Conservation (phyloP, 352 stramenopile genomes). For the Globisporangium splendens region DNA sequence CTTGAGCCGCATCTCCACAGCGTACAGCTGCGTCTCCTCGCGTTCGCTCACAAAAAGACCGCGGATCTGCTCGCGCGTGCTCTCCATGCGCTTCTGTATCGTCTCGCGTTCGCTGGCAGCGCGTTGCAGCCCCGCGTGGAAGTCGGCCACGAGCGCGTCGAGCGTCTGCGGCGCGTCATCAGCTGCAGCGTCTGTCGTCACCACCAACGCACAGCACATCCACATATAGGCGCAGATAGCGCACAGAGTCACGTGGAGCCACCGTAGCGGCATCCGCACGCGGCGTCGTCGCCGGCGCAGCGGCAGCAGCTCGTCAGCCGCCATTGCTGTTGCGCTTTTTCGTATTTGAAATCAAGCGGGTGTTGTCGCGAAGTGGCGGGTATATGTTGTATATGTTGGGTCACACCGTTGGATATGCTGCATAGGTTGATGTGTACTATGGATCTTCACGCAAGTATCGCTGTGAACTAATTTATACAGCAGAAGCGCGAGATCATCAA, state of each 20-base stretch:
- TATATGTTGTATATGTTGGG: not conserved
- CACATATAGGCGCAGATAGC: not conserved
- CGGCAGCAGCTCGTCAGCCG: too few species aligned
- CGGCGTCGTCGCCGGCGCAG: too few species aligned
- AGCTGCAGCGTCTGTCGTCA: not conserved
- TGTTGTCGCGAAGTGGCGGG: not conserved
- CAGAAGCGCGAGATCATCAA: not conserved
- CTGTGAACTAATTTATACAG: too few species aligned
- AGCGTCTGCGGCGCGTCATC: slow-evolving; percentile 4
- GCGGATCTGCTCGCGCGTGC: slow-evolving; percentile 13
- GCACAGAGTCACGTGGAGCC: too few species aligned
- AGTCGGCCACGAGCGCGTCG: slow-evolving; percentile 17
- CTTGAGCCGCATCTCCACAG: slow-evolving; percentile 18
- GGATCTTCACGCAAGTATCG: not conserved
- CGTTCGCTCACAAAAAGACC: slow-evolving; percentile 18
- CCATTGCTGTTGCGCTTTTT: not conserved
- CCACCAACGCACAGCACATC: not conserved
- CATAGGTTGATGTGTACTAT: not conserved
- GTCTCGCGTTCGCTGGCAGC: slow-evolving; percentile 8
- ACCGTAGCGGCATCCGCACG: too few species aligned
- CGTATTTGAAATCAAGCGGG: too few species aligned
- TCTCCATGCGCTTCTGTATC: slow-evolving; percentile 14
- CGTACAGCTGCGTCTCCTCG: slow-evolving; percentile 18
- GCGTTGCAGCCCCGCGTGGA: slow-evolving; percentile 13
- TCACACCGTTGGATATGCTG: too few species aligned